Evolutionary conservation across 139 green algal genomes (phyloP), one percentile per base, ranked within the genome.

Genomic region (Zygnema cylindricum): DNA sequence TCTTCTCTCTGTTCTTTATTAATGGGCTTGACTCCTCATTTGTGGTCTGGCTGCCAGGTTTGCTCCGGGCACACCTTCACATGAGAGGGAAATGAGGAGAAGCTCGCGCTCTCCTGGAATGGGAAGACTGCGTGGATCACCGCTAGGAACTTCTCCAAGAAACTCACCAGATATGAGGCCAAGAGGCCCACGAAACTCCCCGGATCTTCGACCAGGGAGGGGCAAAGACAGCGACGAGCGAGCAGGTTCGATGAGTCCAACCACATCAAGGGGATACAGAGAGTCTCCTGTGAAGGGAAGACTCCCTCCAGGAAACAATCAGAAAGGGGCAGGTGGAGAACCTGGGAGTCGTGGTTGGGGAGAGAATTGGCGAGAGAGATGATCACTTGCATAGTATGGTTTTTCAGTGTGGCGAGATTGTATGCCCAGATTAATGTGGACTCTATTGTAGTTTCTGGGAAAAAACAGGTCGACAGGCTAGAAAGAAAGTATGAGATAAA

Each of bases 111-210:
- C 94, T 96, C 99, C 76, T 98, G 98, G 96, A 94, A 99, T 38
- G 98, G 99, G 75, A 97, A 99, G 41, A 93, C 99, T 57, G 98
- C 97, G 38, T 93, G 93, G 83, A 95, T 99, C 57, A 92, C 93
- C 75, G 87, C 90, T 79, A 16, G 36, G 71, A 7, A 79, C 36
- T 16, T 79, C 71, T 11, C 71, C 71, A 43, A 7, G 71, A 16
- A 79, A 79, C 71, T 79, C 71, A 23, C 71, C 71, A 25, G 71
- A 79, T 16, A 41, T 79, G 71, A 7, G 71, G 16, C 71, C 71
- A 63, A 63, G 49, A 63, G 49, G 49, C 16, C 49, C 49, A 63
- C 7, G 49, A 16, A 63, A 63, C 49, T 63, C 49, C 49, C 49
- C 49, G 7, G 49, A 63, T 16, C 49, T 63, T 16, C 49, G 49